Base-by-base conservation (phyloP, 257 asterid genomes). In the Dorcoceras hygrometricum region DNA sequence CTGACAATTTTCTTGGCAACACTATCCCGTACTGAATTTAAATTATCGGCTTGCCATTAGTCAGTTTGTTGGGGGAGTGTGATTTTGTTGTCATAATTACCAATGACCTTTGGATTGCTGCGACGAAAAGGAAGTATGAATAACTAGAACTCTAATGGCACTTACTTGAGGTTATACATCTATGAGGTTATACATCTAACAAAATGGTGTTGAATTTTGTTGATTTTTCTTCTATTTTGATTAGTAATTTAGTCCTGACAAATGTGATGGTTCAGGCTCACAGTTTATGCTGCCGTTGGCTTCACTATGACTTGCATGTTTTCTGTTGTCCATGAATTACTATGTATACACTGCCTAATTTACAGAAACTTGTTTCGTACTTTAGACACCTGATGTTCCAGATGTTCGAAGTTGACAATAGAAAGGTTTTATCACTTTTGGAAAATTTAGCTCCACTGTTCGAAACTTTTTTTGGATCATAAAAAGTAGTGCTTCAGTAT, bases 241-340 rank as follows among this genome's bases (percentile, higher is more conserved):
- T 72, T 63, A n/a, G n/a, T n/a, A n/a, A n/a, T n/a, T n/a, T n/a
- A 32, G 11, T 26, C 50, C 58, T 53, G 71, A 24, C 56, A 20
- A n/a, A 74, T 36, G 16, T 71, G 61, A 71, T 63, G 72, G 72
- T 63, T 58, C 31, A 19, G 34, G 46, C 24, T 57, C 67, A 36
- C 39, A 68, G 6, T 58, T 14, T 24, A 28, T 34, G 56, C 24
- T 72, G 62, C 66, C 36, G 32, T 16, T 16, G 34, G 72, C 28
- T 66, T 25, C 32, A 1, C 50, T 16, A 25, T 61, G 64, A 66
- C 26, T 59, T 58, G 5, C 53, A 16, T 59, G 71, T 59, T 65
- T 3, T n/a, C 46, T 70, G 27, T 62, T 46, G 50, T 19, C 32
- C 31, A 43, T 55, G 20, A 56, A 24, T 29, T 46, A 57, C 39